phyloP scores from a whole-genome alignment of 331 rosid species.

The Stylosanthes scabra region DNA sequence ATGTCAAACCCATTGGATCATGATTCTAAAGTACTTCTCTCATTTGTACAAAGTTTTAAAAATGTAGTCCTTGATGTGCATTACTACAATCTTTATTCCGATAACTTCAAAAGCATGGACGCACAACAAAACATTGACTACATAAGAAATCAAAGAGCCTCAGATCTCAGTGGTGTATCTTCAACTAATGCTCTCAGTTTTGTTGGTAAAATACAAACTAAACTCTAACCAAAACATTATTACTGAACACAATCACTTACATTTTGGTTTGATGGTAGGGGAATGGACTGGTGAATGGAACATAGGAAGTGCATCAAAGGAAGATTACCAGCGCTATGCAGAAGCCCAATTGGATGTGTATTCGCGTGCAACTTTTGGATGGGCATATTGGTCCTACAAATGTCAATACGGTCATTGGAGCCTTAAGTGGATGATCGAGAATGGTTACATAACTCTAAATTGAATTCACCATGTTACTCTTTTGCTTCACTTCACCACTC shows the following conservation, averaged over 20 bases:
- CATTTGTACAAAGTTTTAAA: slow-evolving; percentile 29
- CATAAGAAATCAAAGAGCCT: slow-evolving; percentile 49
- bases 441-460: slow-evolving; percentile 40
- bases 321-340: slow-evolving; percentile 46
- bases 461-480: not conserved
- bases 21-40: slow-evolving; percentile 32
- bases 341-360: slow-evolving; percentile 55
- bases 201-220: slow-evolving; percentile 45
- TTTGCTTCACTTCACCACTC: not conserved
- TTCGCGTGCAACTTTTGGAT: slow-evolving; percentile 62
- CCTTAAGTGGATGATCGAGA: slow-evolving; percentile 62
- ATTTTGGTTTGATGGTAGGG: slow-evolving; percentile 34
- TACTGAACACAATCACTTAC: not conserved
- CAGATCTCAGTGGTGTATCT: slow-evolving; percentile 45
- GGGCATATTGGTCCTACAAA: slow-evolving; percentile 73
- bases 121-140: slow-evolving; percentile 57
- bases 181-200: slow-evolving; percentile 55
- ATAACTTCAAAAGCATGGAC: slow-evolving; percentile 32
- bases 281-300: slow-evolving; percentile 61
- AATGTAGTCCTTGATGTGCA: slow-evolving; percentile 43
- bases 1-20: slow-evolving; percentile 41
- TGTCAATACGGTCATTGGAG: slow-evolving; percentile 46
- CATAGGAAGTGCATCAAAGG: slow-evolving; percentile 28
- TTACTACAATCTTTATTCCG: slow-evolving; percentile 52
- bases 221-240: not conserved